These are phyloP conservation scores for Saccharomycopsis fermentans DNA, from an alignment of 805 yeast species.

Conservation along the genomic window DNA sequence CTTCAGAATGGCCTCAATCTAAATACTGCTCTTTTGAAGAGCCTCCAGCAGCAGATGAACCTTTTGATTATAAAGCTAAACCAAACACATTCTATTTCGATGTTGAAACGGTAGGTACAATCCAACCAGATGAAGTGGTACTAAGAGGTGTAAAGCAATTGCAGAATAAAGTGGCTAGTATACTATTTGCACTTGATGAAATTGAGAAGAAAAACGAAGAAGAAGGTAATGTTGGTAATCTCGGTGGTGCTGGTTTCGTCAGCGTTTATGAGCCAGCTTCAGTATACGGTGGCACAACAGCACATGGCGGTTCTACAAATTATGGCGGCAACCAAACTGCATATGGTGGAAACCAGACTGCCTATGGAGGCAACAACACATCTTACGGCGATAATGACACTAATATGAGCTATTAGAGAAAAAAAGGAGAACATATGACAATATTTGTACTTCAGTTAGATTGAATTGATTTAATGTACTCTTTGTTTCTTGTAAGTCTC, in stretches of 20 bases:
- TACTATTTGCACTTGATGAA: constrained; percentile 58
- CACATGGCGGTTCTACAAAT: constrained; percentile 22
- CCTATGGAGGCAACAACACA: constrained; percentile 21
- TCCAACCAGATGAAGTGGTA: constrained; percentile 84
- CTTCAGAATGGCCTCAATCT: constrained; percentile 87
- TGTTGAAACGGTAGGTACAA: constrained; percentile 85
- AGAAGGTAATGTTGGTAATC: constrained; percentile 39
- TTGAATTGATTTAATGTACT: neutral
- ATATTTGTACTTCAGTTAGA: neutral
- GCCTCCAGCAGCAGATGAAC: constrained; percentile 79
- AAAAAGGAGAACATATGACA: too few species aligned
- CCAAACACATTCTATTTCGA: constrained; percentile 79
- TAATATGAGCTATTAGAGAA: neutral
- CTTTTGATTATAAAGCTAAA: constrained; percentile 73
- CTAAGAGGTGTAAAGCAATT: constrained; percentile 73
- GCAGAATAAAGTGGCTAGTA: constrained; percentile 84
- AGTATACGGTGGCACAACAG: constrained; percentile 31
- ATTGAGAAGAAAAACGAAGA: constrained; percentile 33
- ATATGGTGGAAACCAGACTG: constrained; percentile 25
- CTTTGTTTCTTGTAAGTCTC: too few species aligned
- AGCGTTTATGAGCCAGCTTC: constrained; percentile 24
- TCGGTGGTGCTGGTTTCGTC: constrained; percentile 34
- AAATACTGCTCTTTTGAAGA: constrained; percentile 93
- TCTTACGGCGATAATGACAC: constrained; percentile 28
- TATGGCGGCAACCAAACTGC: constrained; percentile 20